Conservation (phyloP, 768 basidiomycete species). For the Rossbeevera mucosa region DNA sequence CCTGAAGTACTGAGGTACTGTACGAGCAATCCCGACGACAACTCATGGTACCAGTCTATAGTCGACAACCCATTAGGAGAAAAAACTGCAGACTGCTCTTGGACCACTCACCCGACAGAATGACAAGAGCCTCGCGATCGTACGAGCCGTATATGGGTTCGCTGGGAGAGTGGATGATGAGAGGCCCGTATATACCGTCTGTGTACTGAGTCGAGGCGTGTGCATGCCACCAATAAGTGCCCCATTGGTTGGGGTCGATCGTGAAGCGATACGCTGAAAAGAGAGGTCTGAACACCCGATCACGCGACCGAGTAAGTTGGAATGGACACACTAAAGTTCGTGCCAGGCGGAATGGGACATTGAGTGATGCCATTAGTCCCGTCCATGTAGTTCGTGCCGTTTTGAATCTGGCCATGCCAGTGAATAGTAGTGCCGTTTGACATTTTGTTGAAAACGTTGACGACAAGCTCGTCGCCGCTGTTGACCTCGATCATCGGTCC, state of each 20-base stretch:
- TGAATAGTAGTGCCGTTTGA: conserved; percentile 32
- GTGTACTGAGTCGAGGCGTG: conserved; percentile 39
- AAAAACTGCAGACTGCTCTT: neutral
- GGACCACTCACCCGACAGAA: conserved; percentile 30
- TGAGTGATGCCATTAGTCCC: conserved; percentile 45
- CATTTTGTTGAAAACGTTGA: conserved; percentile 33
- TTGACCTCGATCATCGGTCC: conserved; percentile 34
- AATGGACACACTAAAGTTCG: conserved; percentile 32
- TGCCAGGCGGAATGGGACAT: conserved; percentile 51
- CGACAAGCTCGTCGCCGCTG: conserved; percentile 32
- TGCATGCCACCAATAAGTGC: conserved; percentile 50
- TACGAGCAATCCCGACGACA: conserved; percentile 28
- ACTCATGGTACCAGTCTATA: conserved; percentile 32
- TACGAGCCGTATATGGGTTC: conserved; percentile 32
- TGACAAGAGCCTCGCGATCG: conserved; percentile 38
- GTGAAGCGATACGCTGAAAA: conserved; percentile 36
- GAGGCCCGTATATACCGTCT: conserved; percentile 46
- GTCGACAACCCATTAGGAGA: neutral
- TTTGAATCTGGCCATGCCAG: conserved; percentile 38
- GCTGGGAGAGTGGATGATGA: conserved; percentile 42
- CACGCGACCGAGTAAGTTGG: neutral
- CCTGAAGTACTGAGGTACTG: conserved; percentile 29
- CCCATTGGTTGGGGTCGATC: conserved; percentile 37
- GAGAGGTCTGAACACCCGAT: neutral
- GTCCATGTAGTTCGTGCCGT: conserved; percentile 46